Evolutionary conservation across 2,329 filamentous ascomycete genomes (phyloP).

Genomic region (Fusarium palustre): DNA sequence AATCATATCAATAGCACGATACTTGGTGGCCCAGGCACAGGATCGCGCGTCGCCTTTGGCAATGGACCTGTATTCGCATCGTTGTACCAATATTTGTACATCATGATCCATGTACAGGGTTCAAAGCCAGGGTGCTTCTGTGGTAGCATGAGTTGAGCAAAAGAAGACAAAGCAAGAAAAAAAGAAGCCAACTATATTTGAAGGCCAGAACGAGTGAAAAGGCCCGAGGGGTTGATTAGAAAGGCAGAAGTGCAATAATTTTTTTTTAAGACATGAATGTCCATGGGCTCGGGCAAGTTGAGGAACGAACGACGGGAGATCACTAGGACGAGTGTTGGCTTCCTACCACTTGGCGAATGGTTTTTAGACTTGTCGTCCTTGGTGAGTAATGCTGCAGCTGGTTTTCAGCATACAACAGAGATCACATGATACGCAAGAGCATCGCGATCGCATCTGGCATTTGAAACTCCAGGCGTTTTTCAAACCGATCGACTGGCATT

Average conservation of each 20-base stretch:
- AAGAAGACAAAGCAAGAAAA: constrained; percentile 14
- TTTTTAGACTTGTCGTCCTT: constrained; percentile 27
- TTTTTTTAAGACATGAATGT: neutral
- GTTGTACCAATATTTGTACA: constrained; percentile 14
- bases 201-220: constrained; percentile 16
- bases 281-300: neutral
- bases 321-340: constrained; percentile 7
- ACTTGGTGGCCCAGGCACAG: constrained; percentile 32
- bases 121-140: constrained; percentile 27
- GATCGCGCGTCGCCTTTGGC: constrained; percentile 25
- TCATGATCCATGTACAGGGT: constrained; percentile 34
- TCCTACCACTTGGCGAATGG: constrained; percentile 29
- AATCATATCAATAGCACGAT: constrained; percentile 30
- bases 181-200: constrained; percentile 3
- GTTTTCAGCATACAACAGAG: neutral
- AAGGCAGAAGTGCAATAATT: neutral
- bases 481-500: constrained; percentile 17
- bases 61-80: constrained; percentile 20
- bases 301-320: neutral
- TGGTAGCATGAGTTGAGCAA: neutral
- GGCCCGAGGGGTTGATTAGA: constrained; percentile 18
- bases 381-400: constrained; percentile 14
- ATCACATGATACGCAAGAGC: constrained; percentile 39
- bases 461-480: constrained; percentile 21
- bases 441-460: constrained; percentile 18